phyloP scores from a whole-genome alignment of 202 grass and related monocot species.

The Saccharum hybrid region DNA sequence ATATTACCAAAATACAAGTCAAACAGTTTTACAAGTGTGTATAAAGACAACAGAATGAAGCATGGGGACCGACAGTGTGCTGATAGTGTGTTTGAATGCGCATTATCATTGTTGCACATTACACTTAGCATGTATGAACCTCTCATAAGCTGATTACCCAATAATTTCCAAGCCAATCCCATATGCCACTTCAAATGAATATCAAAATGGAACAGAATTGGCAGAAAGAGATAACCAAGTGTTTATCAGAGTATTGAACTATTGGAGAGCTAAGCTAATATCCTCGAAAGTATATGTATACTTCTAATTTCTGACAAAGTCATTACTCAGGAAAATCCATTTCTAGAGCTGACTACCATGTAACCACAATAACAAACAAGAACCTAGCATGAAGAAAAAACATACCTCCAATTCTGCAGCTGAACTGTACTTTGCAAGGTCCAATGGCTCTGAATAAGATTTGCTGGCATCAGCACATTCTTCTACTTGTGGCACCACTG shows the following conservation, averaged over 20 bases:
- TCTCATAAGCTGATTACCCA: background rate
- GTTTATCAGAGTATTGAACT: conserved; percentile 13
- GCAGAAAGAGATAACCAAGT: background rate
- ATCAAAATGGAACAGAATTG: conserved; percentile 17
- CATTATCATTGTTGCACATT: conserved; percentile 15
- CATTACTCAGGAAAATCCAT: conserved; percentile 17
- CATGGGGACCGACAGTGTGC: background rate
- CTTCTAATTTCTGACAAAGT: conserved; percentile 12
- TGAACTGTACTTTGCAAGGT: conserved; percentile 62
- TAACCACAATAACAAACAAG: background rate
- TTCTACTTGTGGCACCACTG: conserved; percentile 32
- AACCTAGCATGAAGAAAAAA: background rate
- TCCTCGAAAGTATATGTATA: background rate
- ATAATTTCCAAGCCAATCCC: background rate
- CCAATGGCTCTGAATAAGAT: conserved; percentile 48
- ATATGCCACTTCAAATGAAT: background rate
- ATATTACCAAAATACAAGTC: background rate
- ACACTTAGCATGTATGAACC: background rate
- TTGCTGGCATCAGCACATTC: conserved; percentile 18
- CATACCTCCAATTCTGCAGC: conserved; percentile 76
- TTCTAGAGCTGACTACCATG: background rate
- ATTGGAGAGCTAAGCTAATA: background rate
- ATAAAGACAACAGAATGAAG: background rate
- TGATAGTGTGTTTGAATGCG: conserved; percentile 4
- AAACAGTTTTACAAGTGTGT: background rate